These are phyloP conservation scores for Ustilago xerochloae DNA, from an alignment of 1,284 basidiomycete species.

Conservation along the genomic window DNA sequence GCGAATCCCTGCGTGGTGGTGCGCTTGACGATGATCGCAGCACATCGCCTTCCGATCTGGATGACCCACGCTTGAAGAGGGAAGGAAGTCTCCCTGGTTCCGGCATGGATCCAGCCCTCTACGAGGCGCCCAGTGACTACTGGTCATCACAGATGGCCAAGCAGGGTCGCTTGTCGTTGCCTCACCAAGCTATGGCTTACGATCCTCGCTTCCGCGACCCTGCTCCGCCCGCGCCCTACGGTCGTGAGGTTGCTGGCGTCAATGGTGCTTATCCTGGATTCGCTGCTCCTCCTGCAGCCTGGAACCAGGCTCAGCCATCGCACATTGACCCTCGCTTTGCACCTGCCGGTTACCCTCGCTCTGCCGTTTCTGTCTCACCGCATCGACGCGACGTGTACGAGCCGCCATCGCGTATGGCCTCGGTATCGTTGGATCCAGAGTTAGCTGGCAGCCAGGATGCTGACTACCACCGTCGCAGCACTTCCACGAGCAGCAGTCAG, in stretches of 20 bases:
- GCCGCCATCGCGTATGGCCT: slow-evolving; percentile 17
- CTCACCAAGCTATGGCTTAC: slow-evolving; percentile 17
- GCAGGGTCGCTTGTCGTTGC: slow-evolving; percentile 46
- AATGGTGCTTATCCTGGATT: slow-evolving; percentile 20
- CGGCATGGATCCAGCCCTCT: slow-evolving; percentile 20
- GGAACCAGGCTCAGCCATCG: slow-evolving; percentile 23
- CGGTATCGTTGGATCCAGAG: slow-evolving; percentile 36
- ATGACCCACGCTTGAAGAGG: slow-evolving; percentile 29
- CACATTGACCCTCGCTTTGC: slow-evolving; percentile 38
- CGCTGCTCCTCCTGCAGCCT: slow-evolving; percentile 20
- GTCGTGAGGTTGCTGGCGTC: slow-evolving; percentile 18
- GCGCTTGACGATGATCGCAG: slow-evolving; percentile 37
- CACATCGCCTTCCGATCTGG: slow-evolving; percentile 37
- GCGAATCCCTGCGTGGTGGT: slow-evolving; percentile 40
- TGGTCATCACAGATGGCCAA: slow-evolving; percentile 41
- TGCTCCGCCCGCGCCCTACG: slow-evolving; percentile 33
- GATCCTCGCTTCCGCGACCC: slow-evolving; percentile 43
- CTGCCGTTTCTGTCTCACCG: slow-evolving; percentile 33
- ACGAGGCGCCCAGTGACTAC: slow-evolving; percentile 38
- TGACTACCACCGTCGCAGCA: slow-evolving; percentile 41
- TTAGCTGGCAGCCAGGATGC: slow-evolving; percentile 19
- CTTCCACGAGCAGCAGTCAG: slow-evolving; percentile 42
- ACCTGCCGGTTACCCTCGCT: slow-evolving; percentile 33
- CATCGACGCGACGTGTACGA: slow-evolving; percentile 28
- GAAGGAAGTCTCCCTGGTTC: slow-evolving; percentile 40